These are phyloP conservation scores for Fusarium mundagurra DNA, from an alignment of 2,329 filamentous ascomycete species.

Conservation along the genomic window DNA sequence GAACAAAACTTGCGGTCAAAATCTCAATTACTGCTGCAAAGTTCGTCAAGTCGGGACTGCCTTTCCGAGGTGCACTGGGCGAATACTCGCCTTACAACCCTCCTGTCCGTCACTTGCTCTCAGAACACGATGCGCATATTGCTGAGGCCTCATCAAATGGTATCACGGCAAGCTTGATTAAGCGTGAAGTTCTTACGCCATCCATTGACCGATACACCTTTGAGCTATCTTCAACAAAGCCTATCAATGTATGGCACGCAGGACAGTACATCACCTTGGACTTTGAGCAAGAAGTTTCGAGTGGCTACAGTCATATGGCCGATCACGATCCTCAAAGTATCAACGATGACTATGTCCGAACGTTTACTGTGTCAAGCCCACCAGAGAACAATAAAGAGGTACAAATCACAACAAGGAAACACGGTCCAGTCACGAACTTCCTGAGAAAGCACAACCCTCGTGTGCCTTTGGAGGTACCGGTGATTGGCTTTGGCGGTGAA, in stretches of 20 bases:
- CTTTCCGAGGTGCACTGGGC: conserved; percentile 70
- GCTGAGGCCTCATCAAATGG: background rate
- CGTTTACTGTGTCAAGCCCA: conserved; percentile 80
- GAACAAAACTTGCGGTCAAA: conserved; percentile 77
- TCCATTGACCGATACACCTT: conserved; percentile 73
- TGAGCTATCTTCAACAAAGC: conserved; percentile 40
- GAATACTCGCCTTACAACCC: conserved; percentile 84
- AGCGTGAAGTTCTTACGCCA: conserved; percentile 70
- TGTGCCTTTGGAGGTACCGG: conserved; percentile 67
- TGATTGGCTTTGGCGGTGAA: conserved; percentile 78
- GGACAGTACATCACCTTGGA: conserved; percentile 84
- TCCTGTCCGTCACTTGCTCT: conserved; percentile 69
- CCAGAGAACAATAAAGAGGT: conserved; percentile 61
- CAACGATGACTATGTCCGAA: conserved; percentile 86
- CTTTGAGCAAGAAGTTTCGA: conserved; percentile 73
- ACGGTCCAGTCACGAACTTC: conserved; percentile 74
- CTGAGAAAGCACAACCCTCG: conserved; percentile 68
- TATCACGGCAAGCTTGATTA: conserved; percentile 64
- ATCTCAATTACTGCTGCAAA: conserved; percentile 69
- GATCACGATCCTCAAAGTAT: conserved; percentile 81
- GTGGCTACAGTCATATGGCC: conserved; percentile 84
- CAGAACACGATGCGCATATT: conserved; percentile 57
- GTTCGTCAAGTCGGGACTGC: conserved; percentile 71
- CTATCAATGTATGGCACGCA: conserved; percentile 61
- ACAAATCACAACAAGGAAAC: conserved; percentile 76